Evolutionary conservation across 2,329 filamentous ascomycete species (phyloP), one percentile per base, ranked within the genome.

Genomic region (Thelonectria olida): DNA sequence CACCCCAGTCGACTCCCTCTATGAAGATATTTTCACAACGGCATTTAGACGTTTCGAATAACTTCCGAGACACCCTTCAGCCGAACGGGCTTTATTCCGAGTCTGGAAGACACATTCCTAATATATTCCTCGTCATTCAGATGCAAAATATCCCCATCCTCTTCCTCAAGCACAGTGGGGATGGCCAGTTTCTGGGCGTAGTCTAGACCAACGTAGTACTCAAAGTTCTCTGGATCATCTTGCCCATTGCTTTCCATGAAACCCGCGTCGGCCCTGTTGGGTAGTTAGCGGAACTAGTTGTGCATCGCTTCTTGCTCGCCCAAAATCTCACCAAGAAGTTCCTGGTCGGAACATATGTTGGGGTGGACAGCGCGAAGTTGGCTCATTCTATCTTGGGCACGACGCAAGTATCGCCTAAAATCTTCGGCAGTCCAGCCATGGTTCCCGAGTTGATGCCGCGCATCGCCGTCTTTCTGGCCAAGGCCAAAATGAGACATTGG

Each of bases 401-500:
- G 68, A 10, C 67, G 66, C 20, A 73, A 65, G 34, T 68, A 66
- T 2, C 54, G 57, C 1, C 59, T 56, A 63, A 74, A 59, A 20
- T 70, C 70, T 0, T 66, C 59, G 0, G 69, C 67, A 0, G 65
- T 3, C 72, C 73, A 1, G 74, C 68, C 48, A 74, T 62, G 15
- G 53, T 65, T 2, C 73, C 73, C 19, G 70, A 71, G 31, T 75
- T 75, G 13, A 73, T 61, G 42, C 54, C 75, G 2, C 63, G 61
- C 0, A 70, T 70, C 5, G n/a, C n/a, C n/a, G n/a, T n/a, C n/a
- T n/a, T n/a, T n/a, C n/a, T n/a, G n/a, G n/a, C n/a, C n/a, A n/a
- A n/a, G n/a, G n/a, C n/a, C n/a, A n/a, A n/a, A n/a, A n/a, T n/a
- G n/a, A n/a, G n/a, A n/a, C n/a, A n/a, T n/a, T n/a, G n/a, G n/a